Evolutionary conservation across 2,329 filamentous ascomycete genomes (phyloP), one percentile per base, ranked within the genome.

Genomic region (Corynespora cassiicola): DNA sequence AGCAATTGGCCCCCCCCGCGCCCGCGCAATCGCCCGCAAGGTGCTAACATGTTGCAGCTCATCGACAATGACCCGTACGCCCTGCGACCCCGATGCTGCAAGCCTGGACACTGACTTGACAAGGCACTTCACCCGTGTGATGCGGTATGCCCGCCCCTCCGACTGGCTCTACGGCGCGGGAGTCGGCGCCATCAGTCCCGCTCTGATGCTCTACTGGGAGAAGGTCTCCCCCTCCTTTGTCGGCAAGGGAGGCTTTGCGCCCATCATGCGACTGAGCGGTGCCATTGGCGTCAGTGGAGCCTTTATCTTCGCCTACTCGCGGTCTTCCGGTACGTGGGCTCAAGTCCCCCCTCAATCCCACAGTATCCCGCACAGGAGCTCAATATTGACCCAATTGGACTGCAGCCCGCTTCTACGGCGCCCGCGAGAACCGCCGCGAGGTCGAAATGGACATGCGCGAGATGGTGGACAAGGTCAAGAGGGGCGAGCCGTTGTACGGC

Each of bases 21-120:
- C 39, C 27, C 56, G 36, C 54, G 50, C 54, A 61, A 56, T 56
- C 35, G 45, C 36, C 30, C 14, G 28, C n/a, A 36, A 27, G 38
- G 36, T 22, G 53, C 65, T 68, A 61, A 66, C 51, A 24, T 25
- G 18, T 35, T 35, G 32, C 75, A 99, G 94, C 87, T 97, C 76
- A 97, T 99, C 74, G 94, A 99, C 78, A 95, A 89, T 77, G 94
- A 99, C 74, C 94, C 94, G 91, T 96, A 91, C 68, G 86, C 72
- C 48, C 24, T 47, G 16, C 21, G 14, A 20, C 39, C 16, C 34
- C 36, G 24, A 32, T 37, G 27, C 25, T 33, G 27, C 46, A 37
- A 47, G 22, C 17, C 30, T 24, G 7, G 12, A n/a, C 50, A 51
- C 58, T 63, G 31, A 63, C 36, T 10, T 39, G 19, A 39, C 22